Evolutionary conservation across 2,329 filamentous ascomycete species (phyloP).

Genomic region (Elsinoe necatrix): DNA sequence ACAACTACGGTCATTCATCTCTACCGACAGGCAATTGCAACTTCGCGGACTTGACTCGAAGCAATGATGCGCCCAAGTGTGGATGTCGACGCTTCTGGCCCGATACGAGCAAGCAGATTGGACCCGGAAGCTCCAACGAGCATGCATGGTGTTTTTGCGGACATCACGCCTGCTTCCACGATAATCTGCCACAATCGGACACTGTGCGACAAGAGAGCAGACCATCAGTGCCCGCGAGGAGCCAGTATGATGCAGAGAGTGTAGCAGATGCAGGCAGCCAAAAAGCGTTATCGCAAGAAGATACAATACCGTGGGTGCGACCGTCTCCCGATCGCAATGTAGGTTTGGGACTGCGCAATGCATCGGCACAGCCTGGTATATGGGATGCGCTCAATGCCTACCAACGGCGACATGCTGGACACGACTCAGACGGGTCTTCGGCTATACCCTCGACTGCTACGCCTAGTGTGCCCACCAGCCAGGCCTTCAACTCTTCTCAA

Average conservation of each 20-base stretch:
- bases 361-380: conserved; percentile 18
- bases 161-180: conserved; percentile 51
- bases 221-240: conserved; percentile 3
- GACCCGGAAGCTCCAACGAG: conserved; percentile 23
- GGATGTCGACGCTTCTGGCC: conserved; percentile 48
- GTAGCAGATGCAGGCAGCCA: conserved; percentile 9
- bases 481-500: conserved; percentile 19
- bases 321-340: conserved; percentile 6
- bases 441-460: conserved; percentile 27
- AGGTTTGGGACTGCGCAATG: background rate
- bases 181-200: conserved; percentile 14
- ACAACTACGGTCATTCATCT: conserved; percentile 21
- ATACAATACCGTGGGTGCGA: background rate
- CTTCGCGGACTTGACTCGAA: conserved; percentile 40
- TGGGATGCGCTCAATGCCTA: conserved; percentile 31
- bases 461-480: conserved; percentile 26
- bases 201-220: conserved; percentile 13
- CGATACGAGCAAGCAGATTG: conserved; percentile 20
- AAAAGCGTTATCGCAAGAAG: background rate
- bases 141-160: conserved; percentile 45
- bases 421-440: conserved; percentile 21
- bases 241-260: conserved; percentile 3
- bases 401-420: conserved; percentile 28
- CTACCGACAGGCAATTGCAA: conserved; percentile 47
- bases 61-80: conserved; percentile 38